Percentiles rank a stretch among this genome's conserved stretches.
Evolutionary conservation across 2,329 filamentous ascomycete genomes (phyloP).

Genomic region (Cladosporium sp.): DNA sequence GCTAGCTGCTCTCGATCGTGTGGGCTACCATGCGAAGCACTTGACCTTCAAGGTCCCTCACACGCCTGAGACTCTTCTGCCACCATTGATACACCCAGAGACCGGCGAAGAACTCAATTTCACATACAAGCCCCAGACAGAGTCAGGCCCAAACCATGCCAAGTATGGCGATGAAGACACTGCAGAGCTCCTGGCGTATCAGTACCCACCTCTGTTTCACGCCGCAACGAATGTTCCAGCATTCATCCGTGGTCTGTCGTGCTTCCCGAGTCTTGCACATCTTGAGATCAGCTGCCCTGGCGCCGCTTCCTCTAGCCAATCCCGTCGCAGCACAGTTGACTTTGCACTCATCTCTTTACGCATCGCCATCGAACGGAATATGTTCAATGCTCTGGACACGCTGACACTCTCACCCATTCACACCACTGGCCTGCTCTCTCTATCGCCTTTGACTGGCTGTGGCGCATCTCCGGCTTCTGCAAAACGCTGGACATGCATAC

Average conservation of each 20-base stretch:
- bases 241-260: slow-evolving; percentile 73
- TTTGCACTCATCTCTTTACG: slow-evolving; percentile 85
- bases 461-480: slow-evolving; percentile 71
- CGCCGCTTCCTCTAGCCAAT: slow-evolving; percentile 65
- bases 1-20: slow-evolving; percentile 71
- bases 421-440: slow-evolving; percentile 72
- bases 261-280: slow-evolving; percentile 69
- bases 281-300: slow-evolving; percentile 75
- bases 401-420: slow-evolving; percentile 75
- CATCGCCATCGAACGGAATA: slow-evolving; percentile 75
- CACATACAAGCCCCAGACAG: slow-evolving; percentile 73
- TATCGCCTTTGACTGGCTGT: slow-evolving; percentile 72
- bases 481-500: slow-evolving; percentile 76
- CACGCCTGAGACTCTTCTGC: slow-evolving; percentile 74
- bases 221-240: slow-evolving; percentile 83
- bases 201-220: slow-evolving; percentile 87
- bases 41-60: slow-evolving; percentile 78
- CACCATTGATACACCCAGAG: slow-evolving; percentile 76
- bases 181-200: slow-evolving; percentile 77
- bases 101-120: slow-evolving; percentile 79
- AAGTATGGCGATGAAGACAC: slow-evolving; percentile 80
- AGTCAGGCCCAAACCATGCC: slow-evolving; percentile 58
- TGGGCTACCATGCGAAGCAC: slow-evolving; percentile 77
- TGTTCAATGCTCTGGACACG: slow-evolving; percentile 64
- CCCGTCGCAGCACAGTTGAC: slow-evolving; percentile 77